Conservation (phyloP, 78 protist genomes). For the Guillardia theta region DNA sequence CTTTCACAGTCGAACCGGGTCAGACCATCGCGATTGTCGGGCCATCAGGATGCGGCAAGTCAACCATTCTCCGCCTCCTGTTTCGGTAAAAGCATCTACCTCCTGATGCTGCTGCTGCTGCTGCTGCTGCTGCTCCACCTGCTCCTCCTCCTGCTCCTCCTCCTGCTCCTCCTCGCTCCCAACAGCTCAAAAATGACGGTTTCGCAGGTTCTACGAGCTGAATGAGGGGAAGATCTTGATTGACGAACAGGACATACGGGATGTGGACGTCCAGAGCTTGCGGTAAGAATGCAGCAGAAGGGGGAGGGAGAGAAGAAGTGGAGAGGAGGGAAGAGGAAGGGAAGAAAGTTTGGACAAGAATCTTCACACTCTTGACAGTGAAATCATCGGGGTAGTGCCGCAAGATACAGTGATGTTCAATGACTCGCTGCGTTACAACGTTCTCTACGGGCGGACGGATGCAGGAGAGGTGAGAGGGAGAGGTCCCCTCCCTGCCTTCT, state of each 20-base stretch:
- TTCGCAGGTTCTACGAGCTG: slow-evolving; percentile 15
- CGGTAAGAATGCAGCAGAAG: too few relatives aligned
- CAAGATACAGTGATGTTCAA: slow-evolving; percentile 9
- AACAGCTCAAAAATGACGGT: neutral
- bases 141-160: neutral
- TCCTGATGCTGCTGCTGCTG: too few relatives aligned
- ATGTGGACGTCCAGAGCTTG: neutral
- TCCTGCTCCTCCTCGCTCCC: neutral
- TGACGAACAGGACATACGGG: slow-evolving; percentile 23
- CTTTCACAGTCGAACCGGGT: neutral
- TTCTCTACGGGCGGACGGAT: neutral
- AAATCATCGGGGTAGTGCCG: neutral
- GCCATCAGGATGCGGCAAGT: slow-evolving; percentile 30
- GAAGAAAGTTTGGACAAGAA: neutral
- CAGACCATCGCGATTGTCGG: slow-evolving; percentile 35
- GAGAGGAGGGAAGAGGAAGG: too few relatives aligned
- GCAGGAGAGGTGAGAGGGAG: neutral
- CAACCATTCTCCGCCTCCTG: slow-evolving; percentile 36
- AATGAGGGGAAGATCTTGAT: neutral
- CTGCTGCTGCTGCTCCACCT: neutral
- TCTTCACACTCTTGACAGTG: neutral
- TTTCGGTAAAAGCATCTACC: too few relatives aligned
- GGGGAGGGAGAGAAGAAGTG: too few relatives aligned
- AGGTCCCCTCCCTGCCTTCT: too few relatives aligned
- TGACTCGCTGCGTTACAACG: neutral